Evolutionary conservation across 1,139 yeast genomes (phyloP), one percentile per base, ranked within the genome.

Genomic region (Saccharomyces hybrid): DNA sequence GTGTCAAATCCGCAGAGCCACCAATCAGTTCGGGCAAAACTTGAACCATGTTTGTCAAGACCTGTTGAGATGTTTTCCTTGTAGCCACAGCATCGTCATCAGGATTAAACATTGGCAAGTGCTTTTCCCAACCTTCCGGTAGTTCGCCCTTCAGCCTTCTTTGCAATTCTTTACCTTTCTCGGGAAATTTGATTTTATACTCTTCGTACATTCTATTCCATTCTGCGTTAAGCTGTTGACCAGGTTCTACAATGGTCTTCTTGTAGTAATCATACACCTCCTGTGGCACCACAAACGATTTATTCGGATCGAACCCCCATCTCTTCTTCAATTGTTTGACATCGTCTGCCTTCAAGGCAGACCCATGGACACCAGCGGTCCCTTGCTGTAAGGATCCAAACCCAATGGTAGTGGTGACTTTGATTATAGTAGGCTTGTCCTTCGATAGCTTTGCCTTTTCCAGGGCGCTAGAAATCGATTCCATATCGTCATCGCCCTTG

Each of bases 1-100:
- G 96, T 60, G 99, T 93, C 77, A 93, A 83, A 78, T 93, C 99
- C 57, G 99, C 99, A 64, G 99, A 91, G 70, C 99, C 99, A 78
- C 98, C 98, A 70, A 93, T 77, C 60, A 93, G 78, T 78, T 91
- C 98, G 57, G 99, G 99, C 50, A 95, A 65, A 52, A 67, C 80
- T 48, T 79, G 81, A 67, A 80, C 79, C 65, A 93, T 76, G 66
- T 78, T 76, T 65, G 81, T 77, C 68, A 93, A 78, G 53, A 87
- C 89, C 63, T 79, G 81, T 79, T 93, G 98, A 56, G 96, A 87
- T 69, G 91, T 81, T 80, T 93, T 93, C 83, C 99, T 88, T 61
- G 98, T 84, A 63, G 99, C 99, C 63, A 90, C 78, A 51, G 97
- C 84, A 65, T 80, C 77, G 77, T 93, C 99, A 34, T 72, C 68